Evolutionary conservation across 176 grass and related monocot species (phyloP).

Genomic region (Triticum dicoccoides): DNA sequence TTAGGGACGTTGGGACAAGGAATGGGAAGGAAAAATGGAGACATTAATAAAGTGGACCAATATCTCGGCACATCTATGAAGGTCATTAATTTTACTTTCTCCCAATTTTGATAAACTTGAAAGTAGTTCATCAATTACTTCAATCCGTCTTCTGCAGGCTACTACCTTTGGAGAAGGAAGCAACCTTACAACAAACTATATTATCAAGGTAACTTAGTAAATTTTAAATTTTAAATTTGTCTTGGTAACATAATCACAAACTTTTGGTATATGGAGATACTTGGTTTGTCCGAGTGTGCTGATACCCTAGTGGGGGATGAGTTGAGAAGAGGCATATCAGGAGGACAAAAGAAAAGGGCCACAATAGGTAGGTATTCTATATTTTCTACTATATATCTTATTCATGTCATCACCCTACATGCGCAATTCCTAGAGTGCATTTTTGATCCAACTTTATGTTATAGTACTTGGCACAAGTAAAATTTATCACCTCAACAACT

Average conservation of each 20-base stretch:
- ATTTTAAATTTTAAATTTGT: not conserved
- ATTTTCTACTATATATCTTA: not conserved
- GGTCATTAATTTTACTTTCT: constrained; percentile 9
- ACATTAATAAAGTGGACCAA: constrained; percentile 58
- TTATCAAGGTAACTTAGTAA: constrained; percentile 56
- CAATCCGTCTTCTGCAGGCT: no score
- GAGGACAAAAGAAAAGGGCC: not conserved
- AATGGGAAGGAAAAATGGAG: constrained; percentile 41
- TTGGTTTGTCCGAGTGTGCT: not conserved
- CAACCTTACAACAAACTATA: constrained; percentile 25
- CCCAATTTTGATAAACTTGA: not conserved
- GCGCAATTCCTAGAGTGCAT: no score
- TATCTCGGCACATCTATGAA: constrained; percentile 59
- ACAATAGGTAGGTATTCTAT: not conserved
- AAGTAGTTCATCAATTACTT: no score
- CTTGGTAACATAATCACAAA: not conserved
- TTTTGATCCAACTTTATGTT: no score
- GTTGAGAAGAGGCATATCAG: not conserved
- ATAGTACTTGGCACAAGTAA: no score
- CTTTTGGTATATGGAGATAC: not conserved
- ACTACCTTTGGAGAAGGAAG: constrained; percentile 47
- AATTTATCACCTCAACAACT: no score
- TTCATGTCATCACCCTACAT: no score
- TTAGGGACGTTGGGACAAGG: constrained; percentile 9
- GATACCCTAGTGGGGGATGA: not conserved